Evolutionary conservation across 2,329 filamentous ascomycete genomes (phyloP).

Genomic region (Aspergillus sergii): DNA sequence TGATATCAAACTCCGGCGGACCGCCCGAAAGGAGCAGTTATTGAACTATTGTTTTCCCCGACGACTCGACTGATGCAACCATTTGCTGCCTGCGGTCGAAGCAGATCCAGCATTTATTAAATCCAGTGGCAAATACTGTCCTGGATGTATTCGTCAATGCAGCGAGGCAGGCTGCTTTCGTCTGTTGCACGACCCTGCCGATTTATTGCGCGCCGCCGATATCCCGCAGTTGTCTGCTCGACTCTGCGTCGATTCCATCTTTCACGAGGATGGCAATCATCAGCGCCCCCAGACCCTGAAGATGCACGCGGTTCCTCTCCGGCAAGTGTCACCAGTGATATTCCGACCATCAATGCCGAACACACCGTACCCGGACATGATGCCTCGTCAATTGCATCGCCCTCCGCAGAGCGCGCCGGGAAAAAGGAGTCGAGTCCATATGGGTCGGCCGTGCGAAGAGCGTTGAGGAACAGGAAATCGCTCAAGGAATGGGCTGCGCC

Average conservation of each 20-base stretch:
- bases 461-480: slow-evolving; percentile 38
- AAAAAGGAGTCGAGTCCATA: slow-evolving; percentile 36
- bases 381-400: slow-evolving; percentile 12
- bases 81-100: slow-evolving; percentile 18
- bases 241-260: slow-evolving; percentile 37
- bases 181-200: slow-evolving; percentile 39
- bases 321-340: slow-evolving; percentile 24
- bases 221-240: slow-evolving; percentile 28
- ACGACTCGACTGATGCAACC: slow-evolving; percentile 4
- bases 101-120: slow-evolving; percentile 18
- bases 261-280: slow-evolving; percentile 32
- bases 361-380: slow-evolving; percentile 18
- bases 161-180: slow-evolving; percentile 37
- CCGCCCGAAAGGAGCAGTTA: neutral
- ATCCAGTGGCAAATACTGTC: slow-evolving; percentile 30
- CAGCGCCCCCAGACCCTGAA: slow-evolving; percentile 32
- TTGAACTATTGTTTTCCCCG: neutral
- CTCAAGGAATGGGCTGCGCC: slow-evolving; percentile 23
- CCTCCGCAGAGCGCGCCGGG: slow-evolving; percentile 20
- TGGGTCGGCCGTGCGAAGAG: slow-evolving; percentile 43
- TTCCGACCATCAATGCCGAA: slow-evolving; percentile 21
- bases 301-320: slow-evolving; percentile 24
- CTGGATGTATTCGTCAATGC: slow-evolving; percentile 44
- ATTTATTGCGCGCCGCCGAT: slow-evolving; percentile 40
- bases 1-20: slow-evolving; percentile 1